A percentile compares a stretch with the other conserved stretches of the same genome.
phyloP scores from a whole-genome alignment of 352 stramenopile genomes.

The Thalassiosira livingstoniorum region DNA sequence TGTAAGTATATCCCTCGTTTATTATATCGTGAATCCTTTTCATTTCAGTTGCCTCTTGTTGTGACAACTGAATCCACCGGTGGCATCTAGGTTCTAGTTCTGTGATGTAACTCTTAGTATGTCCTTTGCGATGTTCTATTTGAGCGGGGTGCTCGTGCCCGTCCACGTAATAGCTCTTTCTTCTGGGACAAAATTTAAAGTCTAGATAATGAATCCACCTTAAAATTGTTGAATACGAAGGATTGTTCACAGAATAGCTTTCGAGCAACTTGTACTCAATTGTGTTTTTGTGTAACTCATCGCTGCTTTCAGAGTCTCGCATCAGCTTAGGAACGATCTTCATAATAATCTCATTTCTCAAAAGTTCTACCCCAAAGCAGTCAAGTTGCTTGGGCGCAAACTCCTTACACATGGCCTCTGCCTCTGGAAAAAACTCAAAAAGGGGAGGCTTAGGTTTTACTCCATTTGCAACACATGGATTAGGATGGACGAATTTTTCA shows the following conservation, averaged over 20 bases:
- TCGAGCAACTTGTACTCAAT: too few species aligned
- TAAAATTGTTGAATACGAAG: too few species aligned
- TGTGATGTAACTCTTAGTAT: not conserved
- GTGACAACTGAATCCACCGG: slow-evolving; percentile 2
- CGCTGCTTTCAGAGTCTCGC: not conserved
- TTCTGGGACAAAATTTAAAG: too few species aligned
- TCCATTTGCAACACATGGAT: not conserved
- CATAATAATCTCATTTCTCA: too few species aligned
- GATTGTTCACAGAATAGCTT: too few species aligned
- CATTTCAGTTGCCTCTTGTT: not conserved
- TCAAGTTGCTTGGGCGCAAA: not conserved
- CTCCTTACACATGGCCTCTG: not conserved
- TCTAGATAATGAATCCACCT: too few species aligned
- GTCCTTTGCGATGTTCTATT: not conserved
- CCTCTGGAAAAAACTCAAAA: slow-evolving; percentile 5
- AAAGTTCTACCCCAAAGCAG: slow-evolving; percentile 7
- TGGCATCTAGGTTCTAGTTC: not conserved
- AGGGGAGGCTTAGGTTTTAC: slow-evolving; percentile 6
- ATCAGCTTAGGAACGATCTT: too few species aligned
- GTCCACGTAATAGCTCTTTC: slow-evolving; percentile 14
- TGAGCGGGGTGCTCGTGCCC: slow-evolving; percentile 6
- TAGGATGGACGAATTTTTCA: too few species aligned
- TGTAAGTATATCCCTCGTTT: too few species aligned
- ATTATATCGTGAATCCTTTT: not conserved
- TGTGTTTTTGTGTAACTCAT: too few species aligned